These are phyloP conservation scores for Salicornia ramosissima DNA, from an alignment of 148 eudicot species.

Conservation along the genomic window DNA sequence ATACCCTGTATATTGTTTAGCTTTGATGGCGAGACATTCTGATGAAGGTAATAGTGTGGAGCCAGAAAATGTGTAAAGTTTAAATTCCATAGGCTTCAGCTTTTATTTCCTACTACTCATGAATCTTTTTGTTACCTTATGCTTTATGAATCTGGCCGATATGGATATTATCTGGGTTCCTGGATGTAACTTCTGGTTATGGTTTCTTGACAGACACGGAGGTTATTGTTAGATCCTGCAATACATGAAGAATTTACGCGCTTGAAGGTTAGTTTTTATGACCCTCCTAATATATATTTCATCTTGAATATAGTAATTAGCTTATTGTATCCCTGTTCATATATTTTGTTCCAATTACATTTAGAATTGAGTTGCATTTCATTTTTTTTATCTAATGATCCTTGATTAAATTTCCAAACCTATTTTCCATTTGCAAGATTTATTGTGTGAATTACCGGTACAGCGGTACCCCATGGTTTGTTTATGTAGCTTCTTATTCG, in stretches of 20 bases:
- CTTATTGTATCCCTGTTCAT: neutral
- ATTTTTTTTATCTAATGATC: neutral
- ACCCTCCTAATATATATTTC: neutral
- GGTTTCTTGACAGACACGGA: slow-evolving; percentile 61
- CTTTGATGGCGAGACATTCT: no score
- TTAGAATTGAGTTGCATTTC: no score
- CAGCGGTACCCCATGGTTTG: slow-evolving; percentile 2
- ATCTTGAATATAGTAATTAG: neutral
- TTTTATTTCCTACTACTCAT: no score
- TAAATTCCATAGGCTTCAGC: no score
- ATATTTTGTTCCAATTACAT: neutral
- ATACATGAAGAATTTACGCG: slow-evolving; percentile 97
- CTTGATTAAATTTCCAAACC: neutral
- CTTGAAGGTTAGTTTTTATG: slow-evolving; percentile 56
- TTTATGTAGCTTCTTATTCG: slow-evolving; percentile 6
- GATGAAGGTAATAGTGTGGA: no score
- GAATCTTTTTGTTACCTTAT: neutral
- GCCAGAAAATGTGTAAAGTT: no score
- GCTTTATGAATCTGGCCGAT: neutral
- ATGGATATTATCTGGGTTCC: neutral
- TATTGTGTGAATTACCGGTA: slow-evolving; percentile 1
- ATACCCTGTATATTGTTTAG: no score
- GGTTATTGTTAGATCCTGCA: slow-evolving; percentile 90
- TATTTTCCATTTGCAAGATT: neutral
- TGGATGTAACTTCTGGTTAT: slow-evolving; percentile 8